A percentile compares a stretch with the other conserved stretches of the same genome.
Evolutionary conservation across 1,139 yeast species (phyloP).

Genomic region (Suhomyces panamericanus): DNA sequence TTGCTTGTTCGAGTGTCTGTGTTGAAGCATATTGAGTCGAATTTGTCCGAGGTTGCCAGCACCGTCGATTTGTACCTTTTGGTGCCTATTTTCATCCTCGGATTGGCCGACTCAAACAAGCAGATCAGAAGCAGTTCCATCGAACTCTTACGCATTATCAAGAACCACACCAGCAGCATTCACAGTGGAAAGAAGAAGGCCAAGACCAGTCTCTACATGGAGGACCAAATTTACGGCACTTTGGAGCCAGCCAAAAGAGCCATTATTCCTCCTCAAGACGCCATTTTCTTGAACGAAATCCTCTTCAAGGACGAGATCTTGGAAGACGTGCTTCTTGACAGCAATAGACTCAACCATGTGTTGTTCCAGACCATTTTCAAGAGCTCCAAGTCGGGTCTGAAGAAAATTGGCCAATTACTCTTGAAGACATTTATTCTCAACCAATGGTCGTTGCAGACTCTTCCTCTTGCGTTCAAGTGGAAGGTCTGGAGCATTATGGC

Average conservation of each 20-base stretch:
- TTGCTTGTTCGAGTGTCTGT: slow-evolving; percentile 52
- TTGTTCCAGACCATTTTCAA: slow-evolving; percentile 34
- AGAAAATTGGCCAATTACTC: slow-evolving; percentile 40
- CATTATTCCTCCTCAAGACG: slow-evolving; percentile 67
- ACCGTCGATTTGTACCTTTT: slow-evolving; percentile 34
- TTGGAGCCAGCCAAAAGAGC: slow-evolving; percentile 44
- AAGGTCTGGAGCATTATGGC: slow-evolving; percentile 37
- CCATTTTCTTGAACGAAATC: slow-evolving; percentile 46
- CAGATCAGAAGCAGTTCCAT: slow-evolving; percentile 30
- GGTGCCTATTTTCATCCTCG: slow-evolving; percentile 39
- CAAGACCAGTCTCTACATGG: slow-evolving; percentile 34
- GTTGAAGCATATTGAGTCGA: slow-evolving; percentile 37
- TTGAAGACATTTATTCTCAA: slow-evolving; percentile 42
- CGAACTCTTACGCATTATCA: slow-evolving; percentile 25
- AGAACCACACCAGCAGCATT: slow-evolving; percentile 20
- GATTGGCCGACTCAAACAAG: slow-evolving; percentile 33
- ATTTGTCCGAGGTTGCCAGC: slow-evolving; percentile 34
- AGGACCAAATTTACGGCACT: slow-evolving; percentile 44
- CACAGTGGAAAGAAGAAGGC: slow-evolving; percentile 24
- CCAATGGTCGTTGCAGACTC: slow-evolving; percentile 41
- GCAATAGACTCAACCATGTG: slow-evolving; percentile 25
- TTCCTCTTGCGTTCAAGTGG: slow-evolving; percentile 36
- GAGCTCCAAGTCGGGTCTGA: slow-evolving; percentile 29
- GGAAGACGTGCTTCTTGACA: slow-evolving; percentile 35
- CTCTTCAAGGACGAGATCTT: slow-evolving; percentile 31